Evolutionary conservation across 257 asterid species (phyloP).

Genomic region (Rubia yunnanensis): DNA sequence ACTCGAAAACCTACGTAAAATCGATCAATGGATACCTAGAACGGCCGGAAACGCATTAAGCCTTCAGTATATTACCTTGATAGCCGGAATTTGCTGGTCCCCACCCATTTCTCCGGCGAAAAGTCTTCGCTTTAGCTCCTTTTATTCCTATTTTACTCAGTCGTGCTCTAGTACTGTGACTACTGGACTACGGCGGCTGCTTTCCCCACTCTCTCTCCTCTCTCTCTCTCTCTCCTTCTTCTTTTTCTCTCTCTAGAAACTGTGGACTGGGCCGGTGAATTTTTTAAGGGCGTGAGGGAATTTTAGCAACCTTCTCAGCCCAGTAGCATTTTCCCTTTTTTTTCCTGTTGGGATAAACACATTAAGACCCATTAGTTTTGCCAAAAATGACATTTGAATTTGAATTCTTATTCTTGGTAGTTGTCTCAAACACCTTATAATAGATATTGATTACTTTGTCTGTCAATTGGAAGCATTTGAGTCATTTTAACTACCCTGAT

Average conservation of each 20-base stretch:
- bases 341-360: too few relatives aligned
- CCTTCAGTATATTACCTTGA: conserved; percentile 36
- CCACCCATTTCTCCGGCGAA: conserved; percentile 46
- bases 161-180: not conserved
- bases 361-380: too few relatives aligned
- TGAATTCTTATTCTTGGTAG: too few relatives aligned
- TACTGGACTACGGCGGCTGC: not conserved
- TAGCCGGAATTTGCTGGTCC: conserved; percentile 48
- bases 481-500: too few relatives aligned
- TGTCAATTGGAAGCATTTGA: too few relatives aligned
- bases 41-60: not conserved
- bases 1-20: not conserved
- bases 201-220: not conserved
- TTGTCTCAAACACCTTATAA: too few relatives aligned
- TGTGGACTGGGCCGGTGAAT: not conserved
- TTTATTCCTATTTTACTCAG: not conserved
- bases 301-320: not conserved
- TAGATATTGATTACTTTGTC: too few relatives aligned
- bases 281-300: not conserved
- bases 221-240: not conserved
- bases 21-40: not conserved
- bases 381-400: too few relatives aligned
- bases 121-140: conserved; percentile 2
- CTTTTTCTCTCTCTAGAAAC: not conserved
- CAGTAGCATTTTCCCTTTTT: not conserved